Conservation (phyloP, 495 filamentous ascomycete genomes). For the Sporormia fimetaria region DNA sequence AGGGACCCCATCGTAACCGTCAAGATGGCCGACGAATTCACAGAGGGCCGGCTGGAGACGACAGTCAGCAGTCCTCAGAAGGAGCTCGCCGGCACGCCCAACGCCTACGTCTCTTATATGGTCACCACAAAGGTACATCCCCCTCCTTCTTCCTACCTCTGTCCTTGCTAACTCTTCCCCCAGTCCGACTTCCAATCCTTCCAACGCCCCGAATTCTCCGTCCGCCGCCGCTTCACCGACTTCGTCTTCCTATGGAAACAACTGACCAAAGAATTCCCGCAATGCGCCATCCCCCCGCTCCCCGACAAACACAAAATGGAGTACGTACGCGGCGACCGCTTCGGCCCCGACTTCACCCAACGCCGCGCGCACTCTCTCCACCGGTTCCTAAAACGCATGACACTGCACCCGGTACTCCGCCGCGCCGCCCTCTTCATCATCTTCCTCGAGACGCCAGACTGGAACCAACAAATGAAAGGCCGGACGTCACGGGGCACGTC, state of each 20-base stretch:
- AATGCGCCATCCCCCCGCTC: conserved; percentile 83
- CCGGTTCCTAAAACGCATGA: conserved; percentile 78
- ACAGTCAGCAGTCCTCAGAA: conserved; percentile 71
- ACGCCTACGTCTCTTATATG: conserved; percentile 89
- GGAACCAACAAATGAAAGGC: conserved; percentile 88
- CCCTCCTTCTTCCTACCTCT: neutral
- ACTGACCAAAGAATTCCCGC: conserved; percentile 73
- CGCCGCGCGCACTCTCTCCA: conserved; percentile 82
- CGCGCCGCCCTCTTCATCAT: conserved; percentile 66
- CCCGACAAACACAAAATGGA: conserved; percentile 99
- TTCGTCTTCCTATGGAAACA: conserved; percentile 95
- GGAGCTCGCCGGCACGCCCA: conserved; percentile 94
- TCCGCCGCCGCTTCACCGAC: conserved; percentile 89
- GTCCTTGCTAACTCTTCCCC: neutral
- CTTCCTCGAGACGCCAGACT: conserved; percentile 86
- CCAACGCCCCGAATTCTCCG: conserved; percentile 59
- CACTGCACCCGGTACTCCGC: conserved; percentile 83
- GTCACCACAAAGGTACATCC: conserved; percentile 74
- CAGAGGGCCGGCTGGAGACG: conserved; percentile 69
- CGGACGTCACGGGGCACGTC: conserved; percentile 52
- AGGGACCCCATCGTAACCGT: no score
- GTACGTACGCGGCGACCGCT: conserved; percentile 91
- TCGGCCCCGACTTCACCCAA: conserved; percentile 85
- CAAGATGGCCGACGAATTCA: conserved; percentile 19
- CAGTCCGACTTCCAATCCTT: conserved; percentile 92